Evolutionary conservation across 2,329 filamentous ascomycete genomes (phyloP).

Genomic region (Aureobasidium sp.): DNA sequence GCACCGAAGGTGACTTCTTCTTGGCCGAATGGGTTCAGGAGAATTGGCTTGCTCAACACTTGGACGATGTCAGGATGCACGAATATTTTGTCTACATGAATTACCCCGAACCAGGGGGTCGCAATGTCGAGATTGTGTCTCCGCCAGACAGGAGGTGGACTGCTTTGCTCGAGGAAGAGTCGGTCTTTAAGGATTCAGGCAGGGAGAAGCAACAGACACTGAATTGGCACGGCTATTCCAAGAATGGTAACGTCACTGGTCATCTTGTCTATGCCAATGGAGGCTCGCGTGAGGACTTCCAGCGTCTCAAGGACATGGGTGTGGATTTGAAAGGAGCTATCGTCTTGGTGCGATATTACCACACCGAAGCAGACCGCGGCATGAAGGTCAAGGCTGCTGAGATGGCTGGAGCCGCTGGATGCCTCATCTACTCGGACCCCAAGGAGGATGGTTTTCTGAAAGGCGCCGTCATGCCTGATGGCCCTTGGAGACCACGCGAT

Average conservation of each 20-base stretch:
- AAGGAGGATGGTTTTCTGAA: slow-evolving; percentile 71
- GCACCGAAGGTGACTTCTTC: slow-evolving; percentile 86
- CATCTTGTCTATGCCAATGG: slow-evolving; percentile 90
- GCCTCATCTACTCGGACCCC: slow-evolving; percentile 89
- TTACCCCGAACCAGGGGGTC: slow-evolving; percentile 71
- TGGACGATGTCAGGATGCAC: slow-evolving; percentile 71
- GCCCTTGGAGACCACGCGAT: slow-evolving; percentile 72
- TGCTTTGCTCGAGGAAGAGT: slow-evolving; percentile 76
- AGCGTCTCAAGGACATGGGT: slow-evolving; percentile 60
- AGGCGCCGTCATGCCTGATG: slow-evolving; percentile 67
- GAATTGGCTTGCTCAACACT: slow-evolving; percentile 61
- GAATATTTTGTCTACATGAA: slow-evolving; percentile 76
- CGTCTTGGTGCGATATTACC: slow-evolving; percentile 74
- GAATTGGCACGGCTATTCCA: slow-evolving; percentile 84
- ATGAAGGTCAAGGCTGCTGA: slow-evolving; percentile 89
- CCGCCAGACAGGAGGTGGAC: slow-evolving; percentile 63
- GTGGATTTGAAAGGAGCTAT: slow-evolving; percentile 73
- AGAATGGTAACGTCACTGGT: slow-evolving; percentile 76
- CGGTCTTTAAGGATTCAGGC: slow-evolving; percentile 52
- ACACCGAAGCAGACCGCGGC: slow-evolving; percentile 62
- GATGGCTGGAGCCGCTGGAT: slow-evolving; percentile 75
- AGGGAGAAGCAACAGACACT: slow-evolving; percentile 59
- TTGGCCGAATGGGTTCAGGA: slow-evolving; percentile 78
- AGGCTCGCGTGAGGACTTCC: slow-evolving; percentile 77
- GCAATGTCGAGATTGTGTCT: slow-evolving; percentile 73